Evolutionary conservation across 2,329 filamentous ascomycete genomes (phyloP).

Genomic region (Stagonosporopsis rhizophila): DNA sequence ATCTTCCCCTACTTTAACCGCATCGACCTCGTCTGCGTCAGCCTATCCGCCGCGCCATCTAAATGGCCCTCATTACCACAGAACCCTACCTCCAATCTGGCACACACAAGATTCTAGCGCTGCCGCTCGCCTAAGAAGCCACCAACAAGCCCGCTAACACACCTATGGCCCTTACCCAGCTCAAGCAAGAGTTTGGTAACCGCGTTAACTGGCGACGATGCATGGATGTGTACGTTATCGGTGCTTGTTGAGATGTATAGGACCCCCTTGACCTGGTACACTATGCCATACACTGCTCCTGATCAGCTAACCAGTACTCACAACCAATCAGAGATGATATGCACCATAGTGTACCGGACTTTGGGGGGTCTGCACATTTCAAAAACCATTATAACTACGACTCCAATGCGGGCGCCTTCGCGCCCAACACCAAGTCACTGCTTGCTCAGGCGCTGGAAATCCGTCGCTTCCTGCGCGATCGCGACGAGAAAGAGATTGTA

Average conservation of each 20-base stretch:
- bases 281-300: no score
- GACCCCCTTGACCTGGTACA: no score
- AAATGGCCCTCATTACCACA: conserved; percentile 76
- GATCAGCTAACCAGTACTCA: no score
- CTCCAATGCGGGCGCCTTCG: conserved; percentile 9
- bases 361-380: no score
- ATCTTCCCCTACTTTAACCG: conserved; percentile 65
- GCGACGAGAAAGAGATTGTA: not conserved
- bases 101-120: conserved; percentile 13
- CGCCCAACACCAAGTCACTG: not conserved
- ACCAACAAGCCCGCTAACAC: conserved; percentile 18
- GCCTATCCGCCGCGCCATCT: conserved; percentile 81
- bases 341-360: no score
- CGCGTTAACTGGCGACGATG: conserved; percentile 9
- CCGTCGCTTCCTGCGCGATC: not conserved
- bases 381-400: no score
- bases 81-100: conserved; percentile 46
- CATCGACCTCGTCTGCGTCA: conserved; percentile 76
- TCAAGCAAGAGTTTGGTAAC: conserved; percentile 7
- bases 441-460: not conserved
- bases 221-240: conserved; percentile 1
- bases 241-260: no score
- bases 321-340: no score
- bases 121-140: conserved; percentile 17
- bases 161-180: conserved; percentile 3